These are phyloP conservation scores for Zygnema cylindricum DNA, from an alignment of 139 green algal species.

Conservation along the genomic window DNA sequence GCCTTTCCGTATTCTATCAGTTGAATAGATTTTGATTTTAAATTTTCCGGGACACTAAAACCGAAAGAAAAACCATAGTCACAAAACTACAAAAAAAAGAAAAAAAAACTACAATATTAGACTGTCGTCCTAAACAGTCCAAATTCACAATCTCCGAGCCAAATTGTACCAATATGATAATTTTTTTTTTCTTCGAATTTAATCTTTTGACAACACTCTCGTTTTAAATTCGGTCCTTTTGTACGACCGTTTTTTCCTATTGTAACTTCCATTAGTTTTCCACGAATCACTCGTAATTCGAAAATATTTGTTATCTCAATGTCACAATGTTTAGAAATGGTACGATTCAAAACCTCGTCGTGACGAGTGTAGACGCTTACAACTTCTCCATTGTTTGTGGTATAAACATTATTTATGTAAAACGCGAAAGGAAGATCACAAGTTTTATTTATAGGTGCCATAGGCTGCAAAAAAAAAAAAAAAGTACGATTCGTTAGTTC, in stretches of 20 bases:
- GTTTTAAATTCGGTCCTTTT: background rate
- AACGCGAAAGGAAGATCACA: background rate
- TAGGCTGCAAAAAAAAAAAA: background rate
- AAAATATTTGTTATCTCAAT: background rate
- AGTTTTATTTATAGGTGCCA: background rate
- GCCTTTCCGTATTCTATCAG: no score
- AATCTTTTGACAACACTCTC: background rate
- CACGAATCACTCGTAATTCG: background rate
- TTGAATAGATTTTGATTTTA: no score
- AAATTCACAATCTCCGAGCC: no score
- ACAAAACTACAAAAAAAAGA: no score
- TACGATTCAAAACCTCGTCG: background rate
- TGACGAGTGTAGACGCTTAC: background rate
- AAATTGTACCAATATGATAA: no score
- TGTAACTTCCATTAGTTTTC: background rate
- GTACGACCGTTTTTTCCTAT: background rate
- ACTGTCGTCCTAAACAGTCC: no score
- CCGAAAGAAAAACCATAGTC: no score
- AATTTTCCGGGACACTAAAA: no score
- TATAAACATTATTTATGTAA: background rate
- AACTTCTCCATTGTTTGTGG: background rate
- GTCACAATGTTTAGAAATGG: background rate
- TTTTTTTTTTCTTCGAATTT: background rate
- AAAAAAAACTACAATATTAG: no score
- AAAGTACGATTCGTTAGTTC: no score